Evolutionary conservation across 2,329 filamentous ascomycete genomes (phyloP), one percentile per base, ranked within the genome.

Genomic region (Pseudopyricularia cyperi): DNA sequence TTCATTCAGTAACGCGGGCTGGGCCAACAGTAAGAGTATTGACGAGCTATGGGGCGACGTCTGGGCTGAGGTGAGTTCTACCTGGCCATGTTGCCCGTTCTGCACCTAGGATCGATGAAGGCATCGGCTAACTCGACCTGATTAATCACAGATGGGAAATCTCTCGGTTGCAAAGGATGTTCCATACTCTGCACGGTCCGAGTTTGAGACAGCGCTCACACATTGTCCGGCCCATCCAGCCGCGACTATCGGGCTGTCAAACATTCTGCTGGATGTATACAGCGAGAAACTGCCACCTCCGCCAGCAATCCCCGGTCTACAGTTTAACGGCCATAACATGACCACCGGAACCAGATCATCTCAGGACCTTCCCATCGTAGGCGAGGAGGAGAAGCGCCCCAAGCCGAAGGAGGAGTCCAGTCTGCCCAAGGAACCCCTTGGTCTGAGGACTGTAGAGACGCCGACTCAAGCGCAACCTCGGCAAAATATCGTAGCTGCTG

Each of bases 21-120:
- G 89, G 89, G 89, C 85, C 28, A 80, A 83, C 55, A 80, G 80
- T 46, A 91, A 87, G 69, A 89, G 85, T 60, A 78, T 89, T 6
- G 89, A 94, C 62, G 86, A 89, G 65, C 70, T 94, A 46, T 88
- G 85, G 84, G 89, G 79, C 30, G 90, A 97, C 65, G 77, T 95
- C 1, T 87, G 81, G 66, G 76, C 85, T 15, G 87, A 94, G 71
- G 87, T 89, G 72, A 72, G 81, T 68, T 30, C 49, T 28, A 12
- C n/a, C 12, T 12, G 2, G 28, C 28, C 26, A 14, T 47, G 24
- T 0, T 48, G 9, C 17, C 14, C 14, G 14, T 14, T 15, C 7
- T 14, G 46, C 46, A 17, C n/a, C 8, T 12, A n/a, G 28, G 4
- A 22, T 34, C 12, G 3, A n/a, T 2, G 19, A 7, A 14, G 28